Percentiles rank a stretch among this genome's conserved stretches.
phyloP scores from a whole-genome alignment of 805 yeast genomes.

The Cyberlindnera mycetangii region DNA sequence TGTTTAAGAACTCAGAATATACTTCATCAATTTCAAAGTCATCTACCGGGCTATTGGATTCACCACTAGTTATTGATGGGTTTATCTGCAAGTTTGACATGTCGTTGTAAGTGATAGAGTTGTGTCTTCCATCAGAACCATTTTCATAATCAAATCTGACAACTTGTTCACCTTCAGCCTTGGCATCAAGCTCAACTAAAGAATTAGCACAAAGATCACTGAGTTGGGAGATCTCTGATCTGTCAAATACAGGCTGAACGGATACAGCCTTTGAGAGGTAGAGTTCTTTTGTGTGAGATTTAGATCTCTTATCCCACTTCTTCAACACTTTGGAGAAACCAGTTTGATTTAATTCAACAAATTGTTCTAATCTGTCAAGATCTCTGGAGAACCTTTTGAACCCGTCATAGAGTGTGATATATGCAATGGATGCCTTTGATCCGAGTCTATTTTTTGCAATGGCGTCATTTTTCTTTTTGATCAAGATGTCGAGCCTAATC shows the following conservation, averaged over 20 bases:
- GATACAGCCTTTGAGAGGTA: constrained; percentile 90
- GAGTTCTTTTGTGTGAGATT: constrained; percentile 89
- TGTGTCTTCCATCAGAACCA: constrained; percentile 10
- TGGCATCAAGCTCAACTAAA: constrained; percentile 71
- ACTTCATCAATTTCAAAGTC: constrained; percentile 62
- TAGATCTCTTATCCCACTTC: constrained; percentile 97
- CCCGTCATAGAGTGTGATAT: constrained; percentile 80
- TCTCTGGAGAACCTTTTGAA: constrained; percentile 88
- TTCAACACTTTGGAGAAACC: constrained; percentile 95
- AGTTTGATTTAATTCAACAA: constrained; percentile 89
- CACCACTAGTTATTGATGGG: constrained; percentile 1
- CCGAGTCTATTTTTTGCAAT: constrained; percentile 41
- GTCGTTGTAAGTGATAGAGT: constrained; percentile 18
- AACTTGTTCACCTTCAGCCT: constrained; percentile 48
- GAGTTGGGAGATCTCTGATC: constrained; percentile 78
- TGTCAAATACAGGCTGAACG: constrained; percentile 94
- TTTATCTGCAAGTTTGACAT: constrained; percentile 23
- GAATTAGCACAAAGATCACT: constrained; percentile 70
- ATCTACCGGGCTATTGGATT: constrained; percentile 18
- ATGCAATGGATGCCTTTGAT: constrained; percentile 69
- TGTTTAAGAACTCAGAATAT: constrained; percentile 64
- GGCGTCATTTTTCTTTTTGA: constrained; percentile 62
- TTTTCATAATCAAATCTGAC: constrained; percentile 27
- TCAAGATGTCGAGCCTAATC: constrained; percentile 70
- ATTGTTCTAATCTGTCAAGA: constrained; percentile 84